Conservation (phyloP, 768 basidiomycete species). For the Psilocybe cyanescens region DNA sequence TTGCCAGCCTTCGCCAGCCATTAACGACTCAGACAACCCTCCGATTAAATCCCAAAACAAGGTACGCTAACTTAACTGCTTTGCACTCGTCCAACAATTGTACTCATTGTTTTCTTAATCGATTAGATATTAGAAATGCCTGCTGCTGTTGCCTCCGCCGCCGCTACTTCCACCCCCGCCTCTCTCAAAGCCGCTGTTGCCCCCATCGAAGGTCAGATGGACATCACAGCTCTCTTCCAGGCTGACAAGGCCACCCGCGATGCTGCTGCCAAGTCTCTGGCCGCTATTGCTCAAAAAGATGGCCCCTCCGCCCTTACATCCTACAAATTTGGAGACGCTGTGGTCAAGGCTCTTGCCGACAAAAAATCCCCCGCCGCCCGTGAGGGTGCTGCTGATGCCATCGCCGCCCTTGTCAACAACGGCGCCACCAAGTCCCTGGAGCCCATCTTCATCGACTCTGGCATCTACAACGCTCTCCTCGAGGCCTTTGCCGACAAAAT, state of each 20-base stretch:
- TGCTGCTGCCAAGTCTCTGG: slow-evolving; percentile 69
- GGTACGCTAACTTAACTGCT: slow-evolving; percentile 34
- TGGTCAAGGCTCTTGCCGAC: slow-evolving; percentile 86
- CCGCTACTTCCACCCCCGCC: slow-evolving; percentile 63
- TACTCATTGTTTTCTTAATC: slow-evolving; percentile 9
- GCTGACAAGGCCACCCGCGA: slow-evolving; percentile 85
- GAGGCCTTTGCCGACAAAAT: slow-evolving; percentile 96
- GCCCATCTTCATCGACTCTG: slow-evolving; percentile 85
- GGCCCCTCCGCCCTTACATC: slow-evolving; percentile 78
- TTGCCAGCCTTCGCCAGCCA: slow-evolving; percentile 55
- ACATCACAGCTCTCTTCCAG: slow-evolving; percentile 78
- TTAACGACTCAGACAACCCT: slow-evolving; percentile 43
- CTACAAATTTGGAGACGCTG: slow-evolving; percentile 71
- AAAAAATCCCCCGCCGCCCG: slow-evolving; percentile 94
- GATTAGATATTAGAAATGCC: slow-evolving; percentile 73
- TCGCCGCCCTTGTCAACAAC: slow-evolving; percentile 65
- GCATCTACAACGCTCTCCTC: slow-evolving; percentile 84
- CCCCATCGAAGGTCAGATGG: slow-evolving; percentile 62
- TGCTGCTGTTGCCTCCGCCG: slow-evolving; percentile 69
- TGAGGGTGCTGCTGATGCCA: slow-evolving; percentile 82
- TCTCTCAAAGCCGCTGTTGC: slow-evolving; percentile 67
- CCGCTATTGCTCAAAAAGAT: slow-evolving; percentile 78
- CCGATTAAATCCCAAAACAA: slow-evolving; percentile 38
- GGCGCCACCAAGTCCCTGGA: slow-evolving; percentile 85
- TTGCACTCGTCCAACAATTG: neutral